Percentiles rank a stretch among this genome's conserved stretches.
Evolutionary conservation across 768 basidiomycete genomes (phyloP).

Genomic region (Sarcodon sp.): DNA sequence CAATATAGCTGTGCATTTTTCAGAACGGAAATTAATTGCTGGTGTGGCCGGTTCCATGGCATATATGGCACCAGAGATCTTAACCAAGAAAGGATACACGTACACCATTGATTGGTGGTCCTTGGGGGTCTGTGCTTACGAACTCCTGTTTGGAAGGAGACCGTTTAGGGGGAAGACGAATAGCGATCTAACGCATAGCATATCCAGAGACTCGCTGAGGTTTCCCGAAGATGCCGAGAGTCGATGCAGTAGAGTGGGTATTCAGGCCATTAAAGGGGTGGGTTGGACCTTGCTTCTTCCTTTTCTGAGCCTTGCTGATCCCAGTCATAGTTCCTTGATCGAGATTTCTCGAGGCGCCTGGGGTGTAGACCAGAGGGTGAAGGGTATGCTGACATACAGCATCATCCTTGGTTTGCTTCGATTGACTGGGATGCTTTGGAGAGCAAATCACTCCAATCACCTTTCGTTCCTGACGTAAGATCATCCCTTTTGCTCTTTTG

Average conservation of each 20-base stretch:
- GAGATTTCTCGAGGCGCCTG: slow-evolving; percentile 69
- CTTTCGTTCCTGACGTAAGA: slow-evolving; percentile 83
- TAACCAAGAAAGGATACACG: slow-evolving; percentile 89
- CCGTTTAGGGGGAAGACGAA: slow-evolving; percentile 94
- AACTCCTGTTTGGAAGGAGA: slow-evolving; percentile 82
- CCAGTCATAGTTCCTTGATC: slow-evolving; percentile 60
- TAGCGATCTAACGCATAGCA: slow-evolving; percentile 83
- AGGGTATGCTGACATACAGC: slow-evolving; percentile 66
- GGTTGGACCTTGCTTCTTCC: slow-evolving; percentile 17
- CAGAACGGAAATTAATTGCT: slow-evolving; percentile 70
- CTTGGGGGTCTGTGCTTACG: slow-evolving; percentile 85
- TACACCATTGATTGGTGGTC: slow-evolving; percentile 97
- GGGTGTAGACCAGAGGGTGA: slow-evolving; percentile 75
- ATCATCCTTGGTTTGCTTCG: slow-evolving; percentile 77
- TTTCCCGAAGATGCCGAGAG: slow-evolving; percentile 87
- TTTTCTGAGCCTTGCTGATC: neutral
- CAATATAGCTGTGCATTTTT: slow-evolving; percentile 97
- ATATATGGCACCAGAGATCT: slow-evolving; percentile 94
- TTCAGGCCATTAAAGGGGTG: slow-evolving; percentile 74
- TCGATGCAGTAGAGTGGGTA: slow-evolving; percentile 64
- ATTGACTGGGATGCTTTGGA: slow-evolving; percentile 87
- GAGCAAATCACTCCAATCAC: slow-evolving; percentile 58
- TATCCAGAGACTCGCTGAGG: slow-evolving; percentile 72
- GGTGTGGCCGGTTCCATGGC: slow-evolving; percentile 98
- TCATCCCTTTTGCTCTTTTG: neutral